Evolutionary conservation across 1,139 yeast genomes (phyloP).

Genomic region (Candida pseudoviswanathii): DNA sequence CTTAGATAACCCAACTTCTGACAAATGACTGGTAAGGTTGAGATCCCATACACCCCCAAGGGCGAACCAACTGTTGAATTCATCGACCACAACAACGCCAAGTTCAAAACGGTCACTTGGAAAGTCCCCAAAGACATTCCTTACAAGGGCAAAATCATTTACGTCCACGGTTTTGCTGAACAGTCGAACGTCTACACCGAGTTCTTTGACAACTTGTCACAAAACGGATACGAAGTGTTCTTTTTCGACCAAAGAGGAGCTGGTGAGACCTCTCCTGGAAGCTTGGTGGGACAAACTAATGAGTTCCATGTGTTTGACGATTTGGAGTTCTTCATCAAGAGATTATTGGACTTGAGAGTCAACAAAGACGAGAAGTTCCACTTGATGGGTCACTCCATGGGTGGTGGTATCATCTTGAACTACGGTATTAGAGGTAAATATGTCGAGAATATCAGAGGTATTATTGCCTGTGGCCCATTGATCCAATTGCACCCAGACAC

Average conservation of each 20-base stretch:
- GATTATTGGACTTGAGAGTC: constrained; percentile 27
- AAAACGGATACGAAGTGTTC: constrained; percentile 70
- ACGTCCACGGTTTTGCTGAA: constrained; percentile 86
- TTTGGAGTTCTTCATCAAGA: constrained; percentile 62
- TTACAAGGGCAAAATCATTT: constrained; percentile 58
- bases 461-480: constrained; percentile 69
- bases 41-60: constrained; percentile 39
- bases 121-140: constrained; percentile 35
- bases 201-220: constrained; percentile 59
- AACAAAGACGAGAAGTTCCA: constrained; percentile 46
- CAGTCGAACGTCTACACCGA: constrained; percentile 55
- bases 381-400: constrained; percentile 93
- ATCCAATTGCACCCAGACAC: constrained; percentile 60
- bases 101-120: constrained; percentile 45
- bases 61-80: constrained; percentile 31
- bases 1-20: not conserved
- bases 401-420: constrained; percentile 80
- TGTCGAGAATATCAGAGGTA: constrained; percentile 55
- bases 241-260: constrained; percentile 89
- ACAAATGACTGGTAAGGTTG: not conserved
- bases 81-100: constrained; percentile 38
- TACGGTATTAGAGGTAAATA: constrained; percentile 71
- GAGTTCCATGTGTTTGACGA: constrained; percentile 68
- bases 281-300: constrained; percentile 63
- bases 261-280: constrained; percentile 70